Conservation (phyloP, 2,329 filamentous ascomycete species). For the Coniochaeta sp. region DNA sequence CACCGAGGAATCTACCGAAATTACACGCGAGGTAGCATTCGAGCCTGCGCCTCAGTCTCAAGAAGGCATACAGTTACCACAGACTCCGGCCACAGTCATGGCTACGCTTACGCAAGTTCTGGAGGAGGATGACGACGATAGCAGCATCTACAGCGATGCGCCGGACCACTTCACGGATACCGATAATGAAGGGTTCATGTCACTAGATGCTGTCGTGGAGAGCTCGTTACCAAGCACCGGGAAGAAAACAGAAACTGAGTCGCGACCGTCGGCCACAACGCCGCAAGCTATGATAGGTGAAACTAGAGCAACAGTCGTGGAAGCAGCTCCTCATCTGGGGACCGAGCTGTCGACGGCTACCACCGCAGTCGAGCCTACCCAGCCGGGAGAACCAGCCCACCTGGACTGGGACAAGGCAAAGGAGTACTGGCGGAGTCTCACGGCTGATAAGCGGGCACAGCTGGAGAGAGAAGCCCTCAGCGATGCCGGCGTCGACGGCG, state of each 20-base stretch:
- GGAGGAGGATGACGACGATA: constrained; percentile 32
- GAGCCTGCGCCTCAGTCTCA: constrained; percentile 14
- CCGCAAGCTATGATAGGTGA: not conserved
- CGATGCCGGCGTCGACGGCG: constrained; percentile 41
- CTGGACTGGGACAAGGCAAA: constrained; percentile 63
- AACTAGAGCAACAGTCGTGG: not conserved
- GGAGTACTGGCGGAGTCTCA: constrained; percentile 62
- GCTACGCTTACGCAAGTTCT: constrained; percentile 13
- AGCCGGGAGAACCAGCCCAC: constrained; percentile 5
- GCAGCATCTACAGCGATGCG: constrained; percentile 67
- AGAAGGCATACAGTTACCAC: constrained; percentile 8
- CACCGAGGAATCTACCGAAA: not conserved
- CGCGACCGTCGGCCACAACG: not conserved
- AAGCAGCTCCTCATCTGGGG: not conserved
- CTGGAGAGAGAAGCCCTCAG: constrained; percentile 51
- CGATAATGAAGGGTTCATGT: constrained; percentile 62
- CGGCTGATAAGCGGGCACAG: constrained; percentile 53
- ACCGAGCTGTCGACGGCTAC: constrained; percentile 10
- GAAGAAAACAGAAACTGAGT: constrained; percentile 9
- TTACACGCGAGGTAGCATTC: constrained; percentile 8
- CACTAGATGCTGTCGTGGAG: constrained; percentile 64
- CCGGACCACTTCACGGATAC: constrained; percentile 63
- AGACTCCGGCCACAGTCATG: constrained; percentile 15
- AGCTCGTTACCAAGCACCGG: constrained; percentile 34
- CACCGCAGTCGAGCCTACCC: constrained; percentile 7